Evolutionary conservation across 2,329 filamentous ascomycete species (phyloP).

Genomic region (Arthroderma sp.): DNA sequence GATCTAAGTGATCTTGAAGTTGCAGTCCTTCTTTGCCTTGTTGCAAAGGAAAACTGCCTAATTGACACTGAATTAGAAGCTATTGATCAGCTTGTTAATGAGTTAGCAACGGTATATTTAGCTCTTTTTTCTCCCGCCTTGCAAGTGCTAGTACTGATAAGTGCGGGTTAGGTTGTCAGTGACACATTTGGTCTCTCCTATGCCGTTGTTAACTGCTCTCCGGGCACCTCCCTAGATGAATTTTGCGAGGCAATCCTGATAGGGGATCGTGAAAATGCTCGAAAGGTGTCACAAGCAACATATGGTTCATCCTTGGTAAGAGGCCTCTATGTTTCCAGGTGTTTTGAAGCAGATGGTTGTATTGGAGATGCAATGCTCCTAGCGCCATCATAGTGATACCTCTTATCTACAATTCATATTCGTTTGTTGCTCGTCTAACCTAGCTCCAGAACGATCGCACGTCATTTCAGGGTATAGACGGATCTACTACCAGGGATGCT

Average conservation of each 20-base stretch:
- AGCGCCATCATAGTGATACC: too few relatives aligned
- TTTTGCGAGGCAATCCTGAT: constrained; percentile 59
- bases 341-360: too few relatives aligned
- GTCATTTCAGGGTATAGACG: too few relatives aligned
- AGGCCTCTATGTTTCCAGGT: too few relatives aligned
- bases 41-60: constrained; percentile 75
- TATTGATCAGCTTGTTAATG: constrained; percentile 56
- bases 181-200: constrained; percentile 61
- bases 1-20: constrained; percentile 77
- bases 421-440: too few relatives aligned
- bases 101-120: constrained; percentile 52
- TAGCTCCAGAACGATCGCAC: too few relatives aligned
- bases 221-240: constrained; percentile 63
- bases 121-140: neutral
- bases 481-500: too few relatives aligned
- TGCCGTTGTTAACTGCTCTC: constrained; percentile 58
- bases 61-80: constrained; percentile 55
- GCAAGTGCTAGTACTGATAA: too few relatives aligned
- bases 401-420: too few relatives aligned
- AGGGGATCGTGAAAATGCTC: constrained; percentile 16
- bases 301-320: too few relatives aligned
- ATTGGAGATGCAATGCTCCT: too few relatives aligned
- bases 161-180: constrained; percentile 42
- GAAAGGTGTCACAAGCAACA: too few relatives aligned
- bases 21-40: constrained; percentile 66